Percentiles rank a stretch among this genome's conserved stretches.
Conservation (phyloP, 495 filamentous ascomycete genomes). For the Neurospora cerealis region DNA sequence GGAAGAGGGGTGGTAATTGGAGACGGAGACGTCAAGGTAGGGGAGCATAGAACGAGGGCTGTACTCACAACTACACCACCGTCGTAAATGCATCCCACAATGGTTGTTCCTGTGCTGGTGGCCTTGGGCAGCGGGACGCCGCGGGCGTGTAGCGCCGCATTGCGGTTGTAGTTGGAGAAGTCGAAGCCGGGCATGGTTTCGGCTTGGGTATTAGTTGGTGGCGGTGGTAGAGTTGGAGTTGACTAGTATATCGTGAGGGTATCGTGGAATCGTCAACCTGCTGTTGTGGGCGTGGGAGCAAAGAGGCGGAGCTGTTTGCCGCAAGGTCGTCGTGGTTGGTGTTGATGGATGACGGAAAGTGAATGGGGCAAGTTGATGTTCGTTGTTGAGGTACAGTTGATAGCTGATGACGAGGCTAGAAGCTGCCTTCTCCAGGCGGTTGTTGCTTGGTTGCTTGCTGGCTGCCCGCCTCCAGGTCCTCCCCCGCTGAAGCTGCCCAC, state of each 20-base stretch:
- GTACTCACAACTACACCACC: conserved; percentile 81
- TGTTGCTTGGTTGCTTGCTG: neutral
- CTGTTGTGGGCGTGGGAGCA: neutral
- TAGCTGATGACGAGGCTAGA: conserved; percentile 33
- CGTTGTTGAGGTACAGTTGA: conserved; percentile 7
- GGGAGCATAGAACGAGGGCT: neutral
- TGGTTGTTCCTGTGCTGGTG: conserved; percentile 97
- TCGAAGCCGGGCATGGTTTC: conserved; percentile 85
- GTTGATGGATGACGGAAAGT: neutral
- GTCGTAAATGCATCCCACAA: conserved; percentile 95
- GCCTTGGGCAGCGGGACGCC: conserved; percentile 93
- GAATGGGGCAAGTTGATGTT: conserved; percentile 1
- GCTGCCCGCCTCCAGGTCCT: neutral
- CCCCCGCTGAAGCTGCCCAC: neutral
- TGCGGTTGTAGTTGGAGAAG: conserved; percentile 99
- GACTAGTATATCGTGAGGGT: neutral
- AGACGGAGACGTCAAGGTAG: neutral
- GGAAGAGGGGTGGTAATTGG: neutral
- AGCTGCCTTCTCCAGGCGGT: conserved; percentile 23
- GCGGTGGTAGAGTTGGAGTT: neutral
- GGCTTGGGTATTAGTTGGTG: neutral
- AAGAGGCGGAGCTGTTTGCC: neutral
- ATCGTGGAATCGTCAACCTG: neutral
- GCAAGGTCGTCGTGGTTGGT: neutral
- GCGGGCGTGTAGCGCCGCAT: conserved; percentile 84